Evolutionary conservation across 2,329 filamentous ascomycete species (phyloP), one percentile per base, ranked within the genome.

Genomic region (Cercospora berteroae): DNA sequence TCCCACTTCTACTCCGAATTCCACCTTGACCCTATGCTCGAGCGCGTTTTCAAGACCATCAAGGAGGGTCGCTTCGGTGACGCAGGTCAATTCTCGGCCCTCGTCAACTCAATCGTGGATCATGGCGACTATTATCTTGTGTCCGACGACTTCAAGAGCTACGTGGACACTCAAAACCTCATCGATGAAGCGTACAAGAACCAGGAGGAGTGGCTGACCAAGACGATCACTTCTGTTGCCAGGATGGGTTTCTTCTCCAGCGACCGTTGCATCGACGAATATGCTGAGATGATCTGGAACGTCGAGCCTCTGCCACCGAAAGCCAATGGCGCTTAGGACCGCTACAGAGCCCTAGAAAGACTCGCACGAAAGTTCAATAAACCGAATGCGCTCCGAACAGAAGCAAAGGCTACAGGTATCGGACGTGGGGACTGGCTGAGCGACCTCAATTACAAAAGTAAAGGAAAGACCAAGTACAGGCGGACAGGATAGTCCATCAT

Each of bases 71-170:
- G 83, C 3, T 99, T 99, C 76, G 95, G 95, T 65, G 89, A 93
- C 66, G 84, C 89, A 0, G 82, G 87, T 61, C 86, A 91, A 75
- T 99, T 98, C 80, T 84, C 86, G n/a, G 91, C 92, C 31, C 85
- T 99, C 71, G 87, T 96, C 72, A 88, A 90, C 71, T 91, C 92
- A 9, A 94, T 99, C 71, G 88, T 90, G 70, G 91, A 97, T 68
- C 95, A 98, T 72, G 94, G 95, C 44, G 95, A 99, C 80, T 98
- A 96, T 84, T 99, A 99, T 80, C 88, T 99, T 31, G 94, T 98
- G 58, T 97, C 93, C 44, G 95, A 99, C 77, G 95, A 99, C 80
- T 99, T 99, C 86, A 89, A 92, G 81, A 94, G 90, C 77, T 99
- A 99, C 82, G 84, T 96, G 74, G 88, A 94, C 80, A 97, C 95